phyloP scores from a whole-genome alignment of 768 basidiomycete genomes.

The Termitomyces sp. region DNA sequence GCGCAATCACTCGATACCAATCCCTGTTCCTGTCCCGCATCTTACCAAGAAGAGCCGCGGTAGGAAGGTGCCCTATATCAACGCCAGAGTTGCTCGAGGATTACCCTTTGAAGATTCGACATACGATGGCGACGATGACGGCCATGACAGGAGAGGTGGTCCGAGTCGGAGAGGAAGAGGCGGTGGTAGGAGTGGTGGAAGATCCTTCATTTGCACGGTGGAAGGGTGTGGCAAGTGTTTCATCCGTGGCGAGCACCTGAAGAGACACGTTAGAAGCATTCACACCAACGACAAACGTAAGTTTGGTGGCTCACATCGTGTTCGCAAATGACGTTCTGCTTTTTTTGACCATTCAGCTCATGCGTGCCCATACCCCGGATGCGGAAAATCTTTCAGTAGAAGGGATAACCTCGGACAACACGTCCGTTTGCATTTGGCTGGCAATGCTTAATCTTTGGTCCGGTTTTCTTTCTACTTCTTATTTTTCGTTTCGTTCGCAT shows the following conservation, averaged over 20 bases:
- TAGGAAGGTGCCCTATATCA: slow-evolving; percentile 56
- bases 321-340: slow-evolving; percentile 18
- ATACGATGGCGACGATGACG: slow-evolving; percentile 11
- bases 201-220: slow-evolving; percentile 73
- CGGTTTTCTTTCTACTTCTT: background rate
- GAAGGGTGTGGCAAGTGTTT: slow-evolving; percentile 87
- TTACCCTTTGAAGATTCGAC: background rate
- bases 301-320: slow-evolving; percentile 24
- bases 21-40: slow-evolving; percentile 64
- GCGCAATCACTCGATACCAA: slow-evolving; percentile 15
- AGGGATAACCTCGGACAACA: slow-evolving; percentile 80
- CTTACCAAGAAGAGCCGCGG: slow-evolving; percentile 72
- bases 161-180: slow-evolving; percentile 20
- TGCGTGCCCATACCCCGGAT: slow-evolving; percentile 58
- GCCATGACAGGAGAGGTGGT: slow-evolving; percentile 4
- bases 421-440: slow-evolving; percentile 51
- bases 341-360: slow-evolving; percentile 40
- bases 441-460: slow-evolving; percentile 10
- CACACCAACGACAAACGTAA: slow-evolving; percentile 92
- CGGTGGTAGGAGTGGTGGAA: slow-evolving; percentile 35
- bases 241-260: slow-evolving; percentile 84
- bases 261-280: slow-evolving; percentile 83
- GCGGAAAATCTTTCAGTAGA: slow-evolving; percentile 69
- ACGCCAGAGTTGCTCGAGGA: slow-evolving; percentile 19
- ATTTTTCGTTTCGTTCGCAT: background rate